A percentile compares a stretch with the other conserved stretches of the same genome.
These are phyloP conservation scores for Clitoria ternatea DNA, from an alignment of 306 rosid genomes.

Conservation along the genomic window DNA sequence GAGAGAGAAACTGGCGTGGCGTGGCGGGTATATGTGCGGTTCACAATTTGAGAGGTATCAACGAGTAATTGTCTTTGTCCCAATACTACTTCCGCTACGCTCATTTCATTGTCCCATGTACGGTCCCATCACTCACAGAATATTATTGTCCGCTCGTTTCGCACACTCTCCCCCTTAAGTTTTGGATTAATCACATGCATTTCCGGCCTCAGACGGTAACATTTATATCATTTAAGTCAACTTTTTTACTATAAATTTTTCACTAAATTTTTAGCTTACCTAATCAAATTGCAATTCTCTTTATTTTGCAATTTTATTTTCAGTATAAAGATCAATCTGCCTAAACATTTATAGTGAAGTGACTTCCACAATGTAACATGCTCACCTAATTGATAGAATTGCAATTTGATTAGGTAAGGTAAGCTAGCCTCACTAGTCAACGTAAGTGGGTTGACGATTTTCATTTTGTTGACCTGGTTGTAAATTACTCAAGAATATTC, in stretches of 20 bases:
- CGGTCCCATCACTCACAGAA: not conserved
- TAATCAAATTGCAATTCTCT: no score
- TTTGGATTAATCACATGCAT: no score
- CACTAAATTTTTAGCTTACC: no score
- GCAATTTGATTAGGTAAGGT: not conserved
- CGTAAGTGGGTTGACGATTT: not conserved
- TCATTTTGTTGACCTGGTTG: not conserved
- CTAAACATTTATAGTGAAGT: no score
- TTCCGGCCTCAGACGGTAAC: no score
- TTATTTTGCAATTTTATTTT: no score
- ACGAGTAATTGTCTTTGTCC: no score
- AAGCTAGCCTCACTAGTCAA: not conserved
- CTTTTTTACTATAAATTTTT: no score
- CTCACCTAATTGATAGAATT: not conserved
- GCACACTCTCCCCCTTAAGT: not conserved
- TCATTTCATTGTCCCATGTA: conserved; percentile 36
- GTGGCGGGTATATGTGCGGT: conserved; percentile 35
- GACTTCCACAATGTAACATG: not conserved
- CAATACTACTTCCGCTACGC: conserved; percentile 21
- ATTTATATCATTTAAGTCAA: no score
- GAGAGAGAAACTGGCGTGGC: not conserved
- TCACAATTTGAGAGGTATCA: not conserved
- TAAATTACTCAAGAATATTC: no score
- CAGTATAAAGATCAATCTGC: no score
- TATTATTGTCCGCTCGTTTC: not conserved